phyloP scores from a whole-genome alignment of 2,329 filamentous ascomycete genomes.

The Didymella pinodella region DNA sequence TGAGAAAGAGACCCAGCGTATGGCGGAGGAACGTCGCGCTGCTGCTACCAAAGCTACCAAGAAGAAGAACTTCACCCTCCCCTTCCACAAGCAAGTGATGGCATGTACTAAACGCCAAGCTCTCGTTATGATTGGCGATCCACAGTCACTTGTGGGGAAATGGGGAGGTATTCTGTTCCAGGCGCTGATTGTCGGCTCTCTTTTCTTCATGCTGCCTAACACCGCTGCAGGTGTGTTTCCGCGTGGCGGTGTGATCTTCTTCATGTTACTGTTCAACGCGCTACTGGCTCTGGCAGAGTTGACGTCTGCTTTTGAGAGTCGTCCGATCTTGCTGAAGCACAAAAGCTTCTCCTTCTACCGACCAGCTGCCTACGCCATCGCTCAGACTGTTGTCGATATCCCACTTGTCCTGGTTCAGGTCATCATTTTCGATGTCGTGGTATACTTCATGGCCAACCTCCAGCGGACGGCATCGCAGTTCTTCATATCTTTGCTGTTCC shows the following conservation, averaged over 20 bases:
- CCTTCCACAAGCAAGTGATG: constrained; percentile 51
- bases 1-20: constrained; percentile 43
- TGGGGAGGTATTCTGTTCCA: constrained; percentile 57
- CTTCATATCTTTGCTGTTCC: constrained; percentile 68
- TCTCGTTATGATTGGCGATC: constrained; percentile 63
- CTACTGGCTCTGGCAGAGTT: constrained; percentile 68
- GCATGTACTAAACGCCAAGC: constrained; percentile 54
- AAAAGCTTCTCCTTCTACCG: constrained; percentile 75
- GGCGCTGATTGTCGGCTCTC: constrained; percentile 50
- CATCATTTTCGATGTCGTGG: constrained; percentile 65
- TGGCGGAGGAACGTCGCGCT: constrained; percentile 43
- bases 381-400: constrained; percentile 65
- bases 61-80: constrained; percentile 53
- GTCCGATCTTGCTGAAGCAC: constrained; percentile 74
- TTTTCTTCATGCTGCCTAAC: constrained; percentile 63
- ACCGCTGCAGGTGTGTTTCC: constrained; percentile 65
- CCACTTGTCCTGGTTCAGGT: constrained; percentile 67
- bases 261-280: constrained; percentile 69
- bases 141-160: constrained; percentile 54
- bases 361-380: constrained; percentile 66
- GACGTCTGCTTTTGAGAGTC: constrained; percentile 66
- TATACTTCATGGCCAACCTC: constrained; percentile 69
- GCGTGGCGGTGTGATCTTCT: constrained; percentile 68
- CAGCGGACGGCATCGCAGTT: constrained; percentile 66
- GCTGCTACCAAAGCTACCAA: constrained; percentile 48